phyloP scores from a whole-genome alignment of 116 monocot species.

The Iris pallida region DNA sequence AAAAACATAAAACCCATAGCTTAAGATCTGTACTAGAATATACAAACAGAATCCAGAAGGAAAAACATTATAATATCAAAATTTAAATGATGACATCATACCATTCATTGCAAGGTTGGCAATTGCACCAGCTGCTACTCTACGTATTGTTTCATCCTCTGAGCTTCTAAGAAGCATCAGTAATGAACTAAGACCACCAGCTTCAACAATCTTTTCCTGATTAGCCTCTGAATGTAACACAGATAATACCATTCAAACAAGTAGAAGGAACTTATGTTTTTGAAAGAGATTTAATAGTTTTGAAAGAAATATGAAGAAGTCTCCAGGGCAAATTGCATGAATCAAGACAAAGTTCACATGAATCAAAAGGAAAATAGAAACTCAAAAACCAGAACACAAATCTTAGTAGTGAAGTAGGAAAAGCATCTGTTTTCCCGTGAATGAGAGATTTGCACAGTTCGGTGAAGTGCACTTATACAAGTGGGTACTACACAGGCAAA shows the following conservation, averaged over 20 bases:
- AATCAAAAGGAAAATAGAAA: too few relatives aligned
- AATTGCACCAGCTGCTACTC: slow-evolving; percentile 95
- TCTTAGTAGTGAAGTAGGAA: too few relatives aligned
- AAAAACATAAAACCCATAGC: neutral
- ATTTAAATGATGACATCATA: slow-evolving; percentile 17
- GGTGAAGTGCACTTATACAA: too few relatives aligned
- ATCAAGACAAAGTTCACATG: too few relatives aligned
- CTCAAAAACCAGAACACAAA: too few relatives aligned
- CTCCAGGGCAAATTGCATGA: too few relatives aligned
- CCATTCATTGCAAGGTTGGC: slow-evolving; percentile 99
- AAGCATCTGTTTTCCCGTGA: too few relatives aligned
- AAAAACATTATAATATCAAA: neutral
- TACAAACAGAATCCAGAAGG: neutral
- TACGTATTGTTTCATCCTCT: slow-evolving; percentile 85
- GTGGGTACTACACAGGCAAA: too few relatives aligned
- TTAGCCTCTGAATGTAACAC: slow-evolving; percentile 64
- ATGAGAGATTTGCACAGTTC: too few relatives aligned
- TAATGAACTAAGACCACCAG: slow-evolving; percentile 82
- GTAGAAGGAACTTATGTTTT: neutral
- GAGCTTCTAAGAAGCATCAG: slow-evolving; percentile 85
- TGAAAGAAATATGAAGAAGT: too few relatives aligned
- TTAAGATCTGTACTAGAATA: neutral
- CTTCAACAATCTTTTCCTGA: slow-evolving; percentile 96
- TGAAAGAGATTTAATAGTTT: too few relatives aligned
- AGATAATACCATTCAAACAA: neutral